A percentile compares a stretch with the other conserved stretches of the same genome.
Conservation (phyloP, 345 rosid species). For the Cardamine resedifolia region DNA sequence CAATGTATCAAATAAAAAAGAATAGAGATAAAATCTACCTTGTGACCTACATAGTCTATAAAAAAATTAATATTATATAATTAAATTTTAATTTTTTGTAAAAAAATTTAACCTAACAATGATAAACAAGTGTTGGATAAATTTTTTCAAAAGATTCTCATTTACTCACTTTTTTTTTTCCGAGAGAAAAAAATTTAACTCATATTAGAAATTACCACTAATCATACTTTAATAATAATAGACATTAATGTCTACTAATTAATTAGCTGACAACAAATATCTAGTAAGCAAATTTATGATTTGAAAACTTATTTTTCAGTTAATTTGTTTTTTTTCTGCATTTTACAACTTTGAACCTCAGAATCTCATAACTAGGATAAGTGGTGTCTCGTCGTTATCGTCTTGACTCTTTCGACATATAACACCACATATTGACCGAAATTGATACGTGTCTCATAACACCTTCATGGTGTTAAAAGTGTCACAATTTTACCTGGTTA, state of each 20-base stretch:
- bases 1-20: too few species aligned
- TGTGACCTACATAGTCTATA: too few species aligned
- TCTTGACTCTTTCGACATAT: conserved; percentile 1
- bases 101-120: too few species aligned
- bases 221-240: neutral
- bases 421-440: neutral
- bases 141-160: too few species aligned
- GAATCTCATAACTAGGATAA: neutral
- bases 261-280: neutral
- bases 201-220: too few species aligned
- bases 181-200: too few species aligned
- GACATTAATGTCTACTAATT: neutral
- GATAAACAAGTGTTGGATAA: too few species aligned
- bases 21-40: too few species aligned
- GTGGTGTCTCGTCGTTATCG: neutral
- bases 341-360: neutral
- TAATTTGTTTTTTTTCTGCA: neutral
- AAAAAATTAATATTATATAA: too few species aligned
- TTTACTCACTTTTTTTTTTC: too few species aligned
- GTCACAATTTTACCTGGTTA: neutral
- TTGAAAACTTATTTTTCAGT: neutral
- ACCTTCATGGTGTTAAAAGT: neutral
- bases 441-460: neutral
- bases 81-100: too few species aligned
- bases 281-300: neutral